Percentiles rank a stretch among this genome's conserved stretches.
phyloP scores from a whole-genome alignment of 75 land plant genomes.

The Gnetum montanum region DNA sequence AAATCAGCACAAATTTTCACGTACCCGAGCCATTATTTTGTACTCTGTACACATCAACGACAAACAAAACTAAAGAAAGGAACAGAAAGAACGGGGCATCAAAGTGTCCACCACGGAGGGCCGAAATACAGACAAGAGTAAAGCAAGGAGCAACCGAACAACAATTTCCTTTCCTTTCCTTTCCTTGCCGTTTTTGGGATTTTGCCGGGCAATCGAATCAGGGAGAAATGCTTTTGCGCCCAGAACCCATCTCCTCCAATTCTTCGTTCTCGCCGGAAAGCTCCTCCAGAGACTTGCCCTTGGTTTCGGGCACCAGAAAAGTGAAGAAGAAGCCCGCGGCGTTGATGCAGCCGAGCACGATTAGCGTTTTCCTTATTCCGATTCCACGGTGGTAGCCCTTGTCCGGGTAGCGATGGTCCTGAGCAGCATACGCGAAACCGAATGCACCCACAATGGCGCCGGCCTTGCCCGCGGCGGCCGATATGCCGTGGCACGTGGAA shows the following conservation, averaged over 20 bases:
- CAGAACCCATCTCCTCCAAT: not conserved
- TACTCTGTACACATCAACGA: no score
- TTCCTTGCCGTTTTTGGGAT: no score
- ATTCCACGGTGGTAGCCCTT: slow-evolving; percentile 25
- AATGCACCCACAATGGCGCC: slow-evolving; percentile 33
- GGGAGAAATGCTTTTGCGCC: no score
- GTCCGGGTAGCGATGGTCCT: slow-evolving; percentile 5
- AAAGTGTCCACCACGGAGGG: no score
- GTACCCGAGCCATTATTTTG: no score
- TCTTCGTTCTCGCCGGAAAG: slow-evolving; percentile 25
- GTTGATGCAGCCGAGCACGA: slow-evolving; percentile 19
- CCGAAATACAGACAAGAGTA: no score
- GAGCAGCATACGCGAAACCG: slow-evolving; percentile 50
- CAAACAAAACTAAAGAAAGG: no score
- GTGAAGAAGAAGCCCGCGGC: slow-evolving; percentile 29
- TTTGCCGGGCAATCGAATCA: no score
- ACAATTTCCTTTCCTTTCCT: no score
- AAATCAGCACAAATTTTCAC: no score
- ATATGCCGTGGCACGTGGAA: slow-evolving; percentile 37
- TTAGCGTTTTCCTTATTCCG: slow-evolving; percentile 19
- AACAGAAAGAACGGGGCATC: no score
- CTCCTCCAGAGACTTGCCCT: slow-evolving; percentile 35
- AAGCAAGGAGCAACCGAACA: no score
- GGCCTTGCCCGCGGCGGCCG: slow-evolving; percentile 26
- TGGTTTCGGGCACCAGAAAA: slow-evolving; percentile 38